phyloP scores from a whole-genome alignment of 257 asterid species.

The Penstemon newberryi region DNA sequence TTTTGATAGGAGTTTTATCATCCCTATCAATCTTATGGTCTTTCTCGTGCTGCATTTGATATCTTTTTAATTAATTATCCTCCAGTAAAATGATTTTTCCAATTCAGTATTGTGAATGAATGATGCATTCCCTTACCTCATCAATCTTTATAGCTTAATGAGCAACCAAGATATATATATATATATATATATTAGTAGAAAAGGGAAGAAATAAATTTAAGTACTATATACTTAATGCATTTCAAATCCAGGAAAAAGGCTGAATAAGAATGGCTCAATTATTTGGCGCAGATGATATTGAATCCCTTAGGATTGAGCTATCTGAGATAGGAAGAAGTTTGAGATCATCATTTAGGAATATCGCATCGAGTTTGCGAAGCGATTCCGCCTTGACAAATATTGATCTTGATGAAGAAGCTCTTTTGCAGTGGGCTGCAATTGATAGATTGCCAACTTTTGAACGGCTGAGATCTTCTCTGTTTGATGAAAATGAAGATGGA shows the following conservation, averaged over 20 bases:
- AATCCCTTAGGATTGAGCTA: slow-evolving; percentile 40
- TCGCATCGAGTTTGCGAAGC: slow-evolving; percentile 34
- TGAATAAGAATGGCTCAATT: slow-evolving; percentile 34
- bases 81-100: too few relatives aligned
- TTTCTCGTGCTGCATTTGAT: too few relatives aligned
- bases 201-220: neutral
- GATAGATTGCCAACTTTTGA: slow-evolving; percentile 45
- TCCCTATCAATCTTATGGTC: too few relatives aligned
- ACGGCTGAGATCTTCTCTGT: slow-evolving; percentile 45
- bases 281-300: slow-evolving; percentile 40
- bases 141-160: too few relatives aligned
- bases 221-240: neutral
- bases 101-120: too few relatives aligned
- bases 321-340: slow-evolving; percentile 39
- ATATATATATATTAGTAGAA: too few relatives aligned
- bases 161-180: too few relatives aligned
- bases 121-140: too few relatives aligned
- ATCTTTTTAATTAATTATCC: too few relatives aligned
- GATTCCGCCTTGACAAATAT: slow-evolving; percentile 27
- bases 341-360: slow-evolving; percentile 32
- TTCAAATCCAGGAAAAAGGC: too few relatives aligned
- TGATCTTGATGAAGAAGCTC: slow-evolving; percentile 35
- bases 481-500: slow-evolving; percentile 26
- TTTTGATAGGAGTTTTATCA: too few relatives aligned
- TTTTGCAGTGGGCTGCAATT: slow-evolving; percentile 40